Conservation (phyloP, 768 basidiomycete genomes). For the Xerocomellus chrysenteron region DNA sequence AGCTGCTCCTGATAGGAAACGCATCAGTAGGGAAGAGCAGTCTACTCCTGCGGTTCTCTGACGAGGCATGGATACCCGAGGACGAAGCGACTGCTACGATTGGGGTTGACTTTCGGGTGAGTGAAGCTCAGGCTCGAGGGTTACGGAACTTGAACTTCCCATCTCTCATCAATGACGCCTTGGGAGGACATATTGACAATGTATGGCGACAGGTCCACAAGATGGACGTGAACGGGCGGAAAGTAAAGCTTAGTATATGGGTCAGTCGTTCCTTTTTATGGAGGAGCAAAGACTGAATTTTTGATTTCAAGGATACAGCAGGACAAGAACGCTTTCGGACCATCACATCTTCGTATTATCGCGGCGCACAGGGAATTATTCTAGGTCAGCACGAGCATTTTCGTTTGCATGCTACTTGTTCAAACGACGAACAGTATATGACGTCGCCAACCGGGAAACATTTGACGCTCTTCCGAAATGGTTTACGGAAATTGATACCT, state of each 20-base stretch:
- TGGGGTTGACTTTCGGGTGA: constrained; percentile 81
- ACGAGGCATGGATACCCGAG: constrained; percentile 91
- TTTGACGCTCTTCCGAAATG: constrained; percentile 94
- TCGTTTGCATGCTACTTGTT: not conserved
- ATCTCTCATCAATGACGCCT: not conserved
- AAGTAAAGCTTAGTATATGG: constrained; percentile 95
- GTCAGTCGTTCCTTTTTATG: constrained; percentile 44
- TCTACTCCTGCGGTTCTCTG: constrained; percentile 90
- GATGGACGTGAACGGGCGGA: constrained; percentile 81
- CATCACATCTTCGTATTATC: constrained; percentile 93
- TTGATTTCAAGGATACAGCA: constrained; percentile 70
- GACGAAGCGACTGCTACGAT: constrained; percentile 87
- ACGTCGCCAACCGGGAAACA: constrained; percentile 88
- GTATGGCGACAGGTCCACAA: constrained; percentile 66
- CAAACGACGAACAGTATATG: constrained; percentile 66
- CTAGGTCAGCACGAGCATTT: constrained; percentile 44
- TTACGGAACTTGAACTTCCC: not conserved
- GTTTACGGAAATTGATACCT: constrained; percentile 92
- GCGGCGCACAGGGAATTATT: constrained; percentile 83
- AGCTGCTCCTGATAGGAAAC: constrained; percentile 83
- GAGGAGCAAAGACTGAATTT: not conserved
- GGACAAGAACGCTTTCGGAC: constrained; percentile 97
- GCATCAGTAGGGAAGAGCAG: constrained; percentile 93
- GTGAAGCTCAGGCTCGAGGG: constrained; percentile 27
- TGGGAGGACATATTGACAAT: not conserved